phyloP scores from a whole-genome alignment of 2,329 filamentous ascomycete genomes.

The Aspergillus arachidicola region DNA sequence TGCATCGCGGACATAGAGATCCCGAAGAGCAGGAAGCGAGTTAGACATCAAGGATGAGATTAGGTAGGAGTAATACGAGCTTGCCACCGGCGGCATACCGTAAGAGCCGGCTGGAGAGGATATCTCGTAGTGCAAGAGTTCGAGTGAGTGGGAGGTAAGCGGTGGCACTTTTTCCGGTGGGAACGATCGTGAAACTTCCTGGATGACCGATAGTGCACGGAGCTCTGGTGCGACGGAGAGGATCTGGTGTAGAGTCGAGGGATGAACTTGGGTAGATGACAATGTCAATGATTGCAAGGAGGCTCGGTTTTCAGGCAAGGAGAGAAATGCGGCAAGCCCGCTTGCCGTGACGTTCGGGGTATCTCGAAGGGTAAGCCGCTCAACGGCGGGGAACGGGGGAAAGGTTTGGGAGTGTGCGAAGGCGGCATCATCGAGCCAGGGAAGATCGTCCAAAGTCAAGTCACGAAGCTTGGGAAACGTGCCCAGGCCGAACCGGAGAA shows the following conservation, averaged over 20 bases:
- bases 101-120: constrained; percentile 61
- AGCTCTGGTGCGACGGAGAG: constrained; percentile 47
- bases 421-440: constrained; percentile 74
- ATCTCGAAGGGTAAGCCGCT: constrained; percentile 72
- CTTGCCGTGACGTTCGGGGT: constrained; percentile 70
- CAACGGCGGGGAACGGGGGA: constrained; percentile 73
- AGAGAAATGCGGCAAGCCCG: constrained; percentile 71
- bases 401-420: constrained; percentile 68
- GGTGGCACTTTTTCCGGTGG: constrained; percentile 61
- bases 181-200: constrained; percentile 60
- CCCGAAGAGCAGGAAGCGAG: constrained; percentile 70
- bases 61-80: constrained; percentile 81
- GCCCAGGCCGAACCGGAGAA: constrained; percentile 69
- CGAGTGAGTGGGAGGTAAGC: constrained; percentile 69
- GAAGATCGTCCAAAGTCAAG: constrained; percentile 71
- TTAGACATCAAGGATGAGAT: constrained; percentile 78
- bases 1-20: constrained; percentile 83
- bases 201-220: constrained; percentile 54
- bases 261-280: constrained; percentile 67
- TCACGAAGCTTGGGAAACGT: constrained; percentile 69
- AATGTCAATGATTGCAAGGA: constrained; percentile 70
- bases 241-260: constrained; percentile 45
- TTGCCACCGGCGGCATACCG: constrained; percentile 52
- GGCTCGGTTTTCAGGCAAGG: constrained; percentile 59
- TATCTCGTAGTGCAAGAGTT: constrained; percentile 81